Base-by-base conservation (phyloP, 441 rosid genomes). In the Pelargonium myrrhifolium region DNA sequence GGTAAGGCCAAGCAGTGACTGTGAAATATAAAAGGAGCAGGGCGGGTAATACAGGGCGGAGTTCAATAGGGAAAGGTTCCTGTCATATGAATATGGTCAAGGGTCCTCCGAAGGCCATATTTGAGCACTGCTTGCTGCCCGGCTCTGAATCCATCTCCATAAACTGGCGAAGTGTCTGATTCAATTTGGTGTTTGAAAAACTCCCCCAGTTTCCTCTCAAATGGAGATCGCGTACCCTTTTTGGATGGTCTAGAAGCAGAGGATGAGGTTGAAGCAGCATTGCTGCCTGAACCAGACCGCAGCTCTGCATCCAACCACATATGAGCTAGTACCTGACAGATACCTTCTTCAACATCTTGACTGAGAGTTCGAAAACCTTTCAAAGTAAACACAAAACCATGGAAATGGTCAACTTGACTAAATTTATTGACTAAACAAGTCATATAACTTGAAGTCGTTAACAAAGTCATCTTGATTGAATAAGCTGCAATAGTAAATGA, bases 261-360 rank as follows among this genome's bases (percentile, higher is more conserved):
- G 28, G 82, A 69, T 0, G 84, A 74, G 0, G 96, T 24, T 0
- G 89, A 73, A 0, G 94, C 73, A 9, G 71, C 77, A 31, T 69
- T 74, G 76, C 68, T 75, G 62, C 73, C 72, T 24, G 84, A 76
- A 68, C 76, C 71, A 42, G 91, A 83, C 63, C 80, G 83, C 0
- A 89, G 87, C 83, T 94, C 96, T 0, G 93, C 83, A 14, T 89
- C 97, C 71, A 95, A 71, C 99, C 98, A 94, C 98, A 92, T 84
- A 75, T 94, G 90, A 47, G 96, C 99, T 70, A 94, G 67, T 11
- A 92, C 98, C 75, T 92, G 99, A 72, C 99, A 94, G 18, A 94
- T 92, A 12, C 99, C 99, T 87, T 94, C 98, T 85, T 94, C 99
- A 1, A 94, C 95, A 55, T 94, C 97, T 64, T 95, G 99, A 28